phyloP scores from a whole-genome alignment of 2,329 filamentous ascomycete genomes.

The Penicillium sp. region DNA sequence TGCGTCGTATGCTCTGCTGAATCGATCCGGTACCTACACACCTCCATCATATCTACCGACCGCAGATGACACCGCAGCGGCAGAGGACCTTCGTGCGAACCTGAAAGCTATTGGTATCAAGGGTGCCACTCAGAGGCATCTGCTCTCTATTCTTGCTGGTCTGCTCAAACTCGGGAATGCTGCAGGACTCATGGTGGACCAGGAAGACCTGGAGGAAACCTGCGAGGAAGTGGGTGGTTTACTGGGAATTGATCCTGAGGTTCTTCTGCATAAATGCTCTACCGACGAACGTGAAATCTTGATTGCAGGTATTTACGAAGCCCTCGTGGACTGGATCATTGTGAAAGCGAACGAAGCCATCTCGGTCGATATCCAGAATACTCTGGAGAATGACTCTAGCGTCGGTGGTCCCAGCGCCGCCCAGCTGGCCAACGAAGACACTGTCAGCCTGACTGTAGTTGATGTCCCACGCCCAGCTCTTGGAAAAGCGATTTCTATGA shows the following conservation, averaged over 20 bases:
- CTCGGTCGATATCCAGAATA: conserved; percentile 68
- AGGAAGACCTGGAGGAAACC: conserved; percentile 78
- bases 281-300: conserved; percentile 82
- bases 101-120: conserved; percentile 94
- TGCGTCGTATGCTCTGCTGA: conserved; percentile 74
- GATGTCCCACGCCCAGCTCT: conserved; percentile 79
- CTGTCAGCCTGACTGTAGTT: conserved; percentile 83
- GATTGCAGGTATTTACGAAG: conserved; percentile 86
- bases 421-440: conserved; percentile 71
- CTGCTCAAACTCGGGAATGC: conserved; percentile 91
- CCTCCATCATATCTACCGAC: conserved; percentile 88
- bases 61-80: conserved; percentile 86
- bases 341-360: conserved; percentile 85
- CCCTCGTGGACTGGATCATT: conserved; percentile 93
- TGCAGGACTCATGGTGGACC: conserved; percentile 78
- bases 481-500: conserved; percentile 84
- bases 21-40: conserved; percentile 79
- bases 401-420: conserved; percentile 65
- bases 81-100: conserved; percentile 86
- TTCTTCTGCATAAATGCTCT: conserved; percentile 74
- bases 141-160: conserved; percentile 83
- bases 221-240: conserved; percentile 89
- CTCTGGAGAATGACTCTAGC: conserved; percentile 65
- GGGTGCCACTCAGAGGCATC: conserved; percentile 74
- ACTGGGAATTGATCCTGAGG: conserved; percentile 81